phyloP scores from a whole-genome alignment of 768 basidiomycete genomes.

The Boletus reticuloceps region DNA sequence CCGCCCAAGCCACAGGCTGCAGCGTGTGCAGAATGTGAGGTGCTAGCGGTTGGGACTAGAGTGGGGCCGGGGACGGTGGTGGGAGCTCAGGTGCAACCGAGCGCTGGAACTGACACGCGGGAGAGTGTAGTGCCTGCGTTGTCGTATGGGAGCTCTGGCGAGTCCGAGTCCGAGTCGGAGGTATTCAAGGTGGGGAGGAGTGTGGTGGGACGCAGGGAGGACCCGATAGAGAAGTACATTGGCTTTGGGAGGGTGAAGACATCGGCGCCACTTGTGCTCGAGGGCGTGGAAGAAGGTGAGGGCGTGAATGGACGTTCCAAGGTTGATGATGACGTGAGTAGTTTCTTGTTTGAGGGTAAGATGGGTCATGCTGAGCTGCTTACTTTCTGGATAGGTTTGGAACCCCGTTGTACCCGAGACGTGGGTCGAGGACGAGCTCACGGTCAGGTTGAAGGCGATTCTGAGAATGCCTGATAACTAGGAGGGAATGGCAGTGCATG shows the following conservation, averaged over 20 bases:
- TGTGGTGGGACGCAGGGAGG: background rate
- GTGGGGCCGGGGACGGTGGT: background rate
- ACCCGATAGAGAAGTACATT: background rate
- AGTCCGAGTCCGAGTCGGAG: slow-evolving; percentile 10
- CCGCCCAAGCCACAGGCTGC: slow-evolving; percentile 14
- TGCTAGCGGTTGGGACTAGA: background rate
- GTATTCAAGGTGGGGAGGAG: background rate
- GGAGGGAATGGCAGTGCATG: background rate
- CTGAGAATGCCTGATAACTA: background rate
- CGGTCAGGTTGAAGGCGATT: background rate
- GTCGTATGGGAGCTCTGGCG: slow-evolving; percentile 13
- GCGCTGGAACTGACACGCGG: background rate
- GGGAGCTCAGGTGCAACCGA: background rate
- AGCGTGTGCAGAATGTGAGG: slow-evolving; percentile 7
- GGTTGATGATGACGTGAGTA: slow-evolving; percentile 1
- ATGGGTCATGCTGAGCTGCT: background rate
- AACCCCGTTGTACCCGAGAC: background rate
- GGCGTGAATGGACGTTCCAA: background rate
- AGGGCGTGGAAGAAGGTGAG: background rate
- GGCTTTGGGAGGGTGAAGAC: slow-evolving; percentile 7
- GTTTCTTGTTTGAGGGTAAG: background rate
- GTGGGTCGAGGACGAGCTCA: slow-evolving; percentile 15
- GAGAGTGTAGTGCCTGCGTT: slow-evolving; percentile 6
- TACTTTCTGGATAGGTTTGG: background rate
- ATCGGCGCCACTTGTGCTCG: background rate